A percentile compares a stretch with the other conserved stretches of the same genome.
Evolutionary conservation across 768 basidiomycete genomes (phyloP).

Genomic region (Mycena crocata): DNA sequence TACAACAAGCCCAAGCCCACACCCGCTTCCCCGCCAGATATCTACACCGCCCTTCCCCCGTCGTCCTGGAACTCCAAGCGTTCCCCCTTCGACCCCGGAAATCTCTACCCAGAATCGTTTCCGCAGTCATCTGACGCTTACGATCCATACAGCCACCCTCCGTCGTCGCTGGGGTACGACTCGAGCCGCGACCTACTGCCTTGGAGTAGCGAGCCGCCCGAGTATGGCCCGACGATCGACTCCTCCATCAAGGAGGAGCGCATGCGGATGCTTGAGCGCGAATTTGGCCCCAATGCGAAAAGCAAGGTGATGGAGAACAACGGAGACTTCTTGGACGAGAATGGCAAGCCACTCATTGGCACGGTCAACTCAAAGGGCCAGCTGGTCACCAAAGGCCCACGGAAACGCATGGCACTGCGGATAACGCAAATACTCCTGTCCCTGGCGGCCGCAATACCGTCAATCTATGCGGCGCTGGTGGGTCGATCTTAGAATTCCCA

Average conservation of each 20-base stretch:
- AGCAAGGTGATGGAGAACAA: slow-evolving; percentile 39
- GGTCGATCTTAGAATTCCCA: slow-evolving; percentile 37
- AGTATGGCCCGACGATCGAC: slow-evolving; percentile 56
- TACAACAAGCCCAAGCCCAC: slow-evolving; percentile 52
- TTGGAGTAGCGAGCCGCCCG: slow-evolving; percentile 63
- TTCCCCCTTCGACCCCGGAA: slow-evolving; percentile 51
- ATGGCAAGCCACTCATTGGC: slow-evolving; percentile 65
- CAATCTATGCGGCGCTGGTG: slow-evolving; percentile 74
- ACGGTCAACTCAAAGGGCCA: slow-evolving; percentile 68
- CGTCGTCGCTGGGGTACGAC: slow-evolving; percentile 52
- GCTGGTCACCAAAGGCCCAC: slow-evolving; percentile 73
- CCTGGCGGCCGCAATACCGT: slow-evolving; percentile 62
- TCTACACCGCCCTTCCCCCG: slow-evolving; percentile 35
- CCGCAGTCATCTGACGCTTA: slow-evolving; percentile 43
- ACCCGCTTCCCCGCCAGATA: slow-evolving; percentile 42
- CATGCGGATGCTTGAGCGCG: slow-evolving; percentile 76
- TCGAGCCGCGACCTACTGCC: slow-evolving; percentile 61
- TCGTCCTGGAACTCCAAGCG: slow-evolving; percentile 34
- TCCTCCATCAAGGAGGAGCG: slow-evolving; percentile 73
- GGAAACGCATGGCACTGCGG: slow-evolving; percentile 64
- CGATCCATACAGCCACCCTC: slow-evolving; percentile 43
- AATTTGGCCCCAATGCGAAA: slow-evolving; percentile 64
- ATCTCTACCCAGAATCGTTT: slow-evolving; percentile 37
- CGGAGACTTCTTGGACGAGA: slow-evolving; percentile 52
- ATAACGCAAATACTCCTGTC: slow-evolving; percentile 62